phyloP scores from a whole-genome alignment of 257 asterid species.

The Ajuga chamaepitys region DNA sequence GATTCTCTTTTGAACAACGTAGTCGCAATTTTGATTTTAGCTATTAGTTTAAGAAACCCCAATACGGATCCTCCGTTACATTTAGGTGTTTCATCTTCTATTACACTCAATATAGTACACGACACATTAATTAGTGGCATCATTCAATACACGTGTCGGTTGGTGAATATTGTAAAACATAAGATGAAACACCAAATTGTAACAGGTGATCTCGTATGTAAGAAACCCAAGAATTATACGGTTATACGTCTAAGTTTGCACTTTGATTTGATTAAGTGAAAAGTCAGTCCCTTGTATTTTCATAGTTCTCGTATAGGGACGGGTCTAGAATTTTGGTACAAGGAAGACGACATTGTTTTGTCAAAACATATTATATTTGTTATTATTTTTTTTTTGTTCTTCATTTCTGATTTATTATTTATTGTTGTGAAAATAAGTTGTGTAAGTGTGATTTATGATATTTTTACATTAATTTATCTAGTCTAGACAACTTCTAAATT shows the following conservation, averaged over 20 bases:
- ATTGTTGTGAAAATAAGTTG: not conserved
- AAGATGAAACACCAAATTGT: too few relatives aligned
- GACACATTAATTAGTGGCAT: too few relatives aligned
- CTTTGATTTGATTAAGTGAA: not conserved
- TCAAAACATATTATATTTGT: not conserved
- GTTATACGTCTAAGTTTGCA: too few relatives aligned
- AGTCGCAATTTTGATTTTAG: slow-evolving; percentile 1
- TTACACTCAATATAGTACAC: too few relatives aligned
- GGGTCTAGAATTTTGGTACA: not conserved
- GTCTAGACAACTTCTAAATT: too few relatives aligned
- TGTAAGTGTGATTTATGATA: too few relatives aligned
- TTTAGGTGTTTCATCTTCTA: too few relatives aligned
- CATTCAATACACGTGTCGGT: too few relatives aligned
- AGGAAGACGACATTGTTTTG: not conserved
- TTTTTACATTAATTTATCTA: too few relatives aligned
- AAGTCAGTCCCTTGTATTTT: not conserved
- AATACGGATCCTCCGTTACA: too few relatives aligned
- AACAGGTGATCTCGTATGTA: too few relatives aligned
- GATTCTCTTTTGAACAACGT: not conserved
- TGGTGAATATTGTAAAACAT: too few relatives aligned
- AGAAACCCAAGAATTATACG: not conserved
- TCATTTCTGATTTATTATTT: not conserved
- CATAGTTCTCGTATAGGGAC: not conserved
- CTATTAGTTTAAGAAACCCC: not conserved
- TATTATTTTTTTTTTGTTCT: not conserved